A percentile compares a stretch with the other conserved stretches of the same genome.
Evolutionary conservation across 2,329 filamentous ascomycete genomes (phyloP).

Genomic region (Pleomassaria siparia): DNA sequence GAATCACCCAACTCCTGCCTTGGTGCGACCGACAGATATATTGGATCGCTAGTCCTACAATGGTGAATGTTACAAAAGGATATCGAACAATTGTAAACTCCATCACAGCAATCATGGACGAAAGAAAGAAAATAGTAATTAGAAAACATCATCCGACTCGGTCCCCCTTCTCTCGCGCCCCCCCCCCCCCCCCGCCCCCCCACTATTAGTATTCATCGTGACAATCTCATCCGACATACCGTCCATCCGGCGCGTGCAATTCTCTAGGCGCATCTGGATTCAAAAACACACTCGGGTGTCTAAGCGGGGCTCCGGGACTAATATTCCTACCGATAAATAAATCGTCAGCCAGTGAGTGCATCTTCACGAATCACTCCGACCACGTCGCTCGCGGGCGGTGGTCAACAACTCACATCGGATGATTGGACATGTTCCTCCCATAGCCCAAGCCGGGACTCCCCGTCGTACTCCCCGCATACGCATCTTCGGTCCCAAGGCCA

Average conservation of each 20-base stretch:
- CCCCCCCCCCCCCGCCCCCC: no score
- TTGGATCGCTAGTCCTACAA: no score
- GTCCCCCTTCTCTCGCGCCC: neutral
- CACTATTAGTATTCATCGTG: no score
- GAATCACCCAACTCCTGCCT: no score
- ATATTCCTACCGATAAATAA: neutral
- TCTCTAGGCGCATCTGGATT: conserved; percentile 1
- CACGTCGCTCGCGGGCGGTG: no score
- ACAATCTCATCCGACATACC: neutral
- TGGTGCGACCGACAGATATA: no score
- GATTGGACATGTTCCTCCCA: neutral
- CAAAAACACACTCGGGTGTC: neutral
- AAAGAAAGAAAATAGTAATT: no score
- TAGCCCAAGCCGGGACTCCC: neutral
- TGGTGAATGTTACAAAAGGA: no score
- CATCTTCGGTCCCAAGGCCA: neutral
- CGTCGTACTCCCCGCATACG: neutral
- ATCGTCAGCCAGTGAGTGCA: neutral
- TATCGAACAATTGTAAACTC: no score
- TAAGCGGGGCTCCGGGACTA: neutral
- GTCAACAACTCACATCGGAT: neutral
- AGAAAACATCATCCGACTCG: neutral
- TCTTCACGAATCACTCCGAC: neutral
- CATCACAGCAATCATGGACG: no score
- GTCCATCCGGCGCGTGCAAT: neutral